A percentile compares a stretch with the other conserved stretches of the same genome.
phyloP scores from a whole-genome alignment of 495 filamentous ascomycete genomes.

The Aspergillus ostianus region DNA sequence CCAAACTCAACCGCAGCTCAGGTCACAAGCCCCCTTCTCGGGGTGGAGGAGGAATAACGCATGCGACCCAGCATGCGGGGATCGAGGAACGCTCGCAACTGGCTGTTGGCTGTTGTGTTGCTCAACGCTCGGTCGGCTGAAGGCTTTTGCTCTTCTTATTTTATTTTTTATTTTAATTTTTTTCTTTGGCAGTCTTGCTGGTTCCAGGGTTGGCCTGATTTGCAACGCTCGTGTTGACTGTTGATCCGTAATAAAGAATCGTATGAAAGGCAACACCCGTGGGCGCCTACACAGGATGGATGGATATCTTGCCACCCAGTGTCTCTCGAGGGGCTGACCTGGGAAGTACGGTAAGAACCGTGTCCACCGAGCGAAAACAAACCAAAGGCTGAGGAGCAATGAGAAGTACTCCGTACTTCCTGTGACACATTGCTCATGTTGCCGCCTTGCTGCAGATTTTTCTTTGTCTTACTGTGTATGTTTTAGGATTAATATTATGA shows the following conservation, averaged over 20 bases:
- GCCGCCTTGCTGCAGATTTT: no score
- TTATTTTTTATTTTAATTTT: background rate
- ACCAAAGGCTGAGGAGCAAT: background rate
- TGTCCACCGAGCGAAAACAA: no score
- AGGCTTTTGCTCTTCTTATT: background rate
- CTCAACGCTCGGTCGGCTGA: no score
- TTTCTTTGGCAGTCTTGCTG: background rate
- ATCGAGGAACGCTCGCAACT: slow-evolving; percentile 34
- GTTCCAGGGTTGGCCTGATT: background rate
- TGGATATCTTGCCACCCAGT: background rate
- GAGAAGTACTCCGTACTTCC: background rate
- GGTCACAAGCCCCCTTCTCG: background rate
- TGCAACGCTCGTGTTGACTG: background rate
- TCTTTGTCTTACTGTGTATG: no score
- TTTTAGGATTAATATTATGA: no score
- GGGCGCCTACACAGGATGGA: no score
- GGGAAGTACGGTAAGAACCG: no score
- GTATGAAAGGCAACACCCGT: no score
- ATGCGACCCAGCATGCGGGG: slow-evolving; percentile 20
- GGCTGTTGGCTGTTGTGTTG: slow-evolving; percentile 12
- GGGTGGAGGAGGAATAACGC: background rate
- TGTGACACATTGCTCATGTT: background rate
- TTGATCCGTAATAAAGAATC: background rate
- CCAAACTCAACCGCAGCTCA: background rate
- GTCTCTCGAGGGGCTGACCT: background rate